phyloP scores from a whole-genome alignment of 208 protist genomes.

The Vickermania ingenoplastis region DNA sequence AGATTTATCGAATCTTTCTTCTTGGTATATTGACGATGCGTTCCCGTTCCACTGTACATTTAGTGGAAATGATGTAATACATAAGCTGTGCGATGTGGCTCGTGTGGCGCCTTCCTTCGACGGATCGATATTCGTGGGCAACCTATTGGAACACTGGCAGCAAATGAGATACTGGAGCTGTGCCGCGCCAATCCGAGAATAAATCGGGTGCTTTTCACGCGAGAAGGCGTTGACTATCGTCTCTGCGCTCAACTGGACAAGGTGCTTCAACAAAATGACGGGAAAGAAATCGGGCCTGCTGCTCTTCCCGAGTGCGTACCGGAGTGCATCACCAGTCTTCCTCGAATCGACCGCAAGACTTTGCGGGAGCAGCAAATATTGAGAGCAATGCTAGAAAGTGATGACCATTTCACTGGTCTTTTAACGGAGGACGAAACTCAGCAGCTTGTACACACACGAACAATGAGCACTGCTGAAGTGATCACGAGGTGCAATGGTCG shows the following conservation, averaged over 20 bases:
- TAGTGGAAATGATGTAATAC: slow-evolving; percentile 46
- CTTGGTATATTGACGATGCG: slow-evolving; percentile 43
- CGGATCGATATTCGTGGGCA: slow-evolving; percentile 34
- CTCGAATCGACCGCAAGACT: slow-evolving; percentile 53
- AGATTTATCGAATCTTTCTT: slow-evolving; percentile 53
- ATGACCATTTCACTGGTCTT: slow-evolving; percentile 14
- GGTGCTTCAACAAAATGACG: slow-evolving; percentile 16
- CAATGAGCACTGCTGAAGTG: slow-evolving; percentile 46
- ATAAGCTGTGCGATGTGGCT: slow-evolving; percentile 27
- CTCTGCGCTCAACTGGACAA: slow-evolving; percentile 20
- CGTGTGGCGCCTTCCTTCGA: slow-evolving; percentile 20
- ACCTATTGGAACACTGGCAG: slow-evolving; percentile 39
- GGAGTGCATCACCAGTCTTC: slow-evolving; percentile 14
- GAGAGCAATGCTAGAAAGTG: slow-evolving; percentile 27
- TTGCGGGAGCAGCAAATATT: slow-evolving; percentile 57
- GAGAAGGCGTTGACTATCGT: slow-evolving; percentile 15
- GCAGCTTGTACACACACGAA: slow-evolving; percentile 32
- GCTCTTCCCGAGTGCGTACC: slow-evolving; percentile 13
- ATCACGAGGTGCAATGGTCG: slow-evolving; percentile 23
- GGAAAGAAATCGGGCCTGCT: neutral
- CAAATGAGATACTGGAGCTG: slow-evolving; percentile 24
- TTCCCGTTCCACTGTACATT: slow-evolving; percentile 13
- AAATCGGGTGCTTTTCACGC: slow-evolving; percentile 19
- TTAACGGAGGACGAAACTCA: slow-evolving; percentile 19
- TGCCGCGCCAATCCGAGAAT: slow-evolving; percentile 15